Percentiles rank a stretch among this genome's conserved stretches.
Evolutionary conservation across 139 green algal genomes (phyloP).

Genomic region (Tetradesmus lagerheimii): DNA sequence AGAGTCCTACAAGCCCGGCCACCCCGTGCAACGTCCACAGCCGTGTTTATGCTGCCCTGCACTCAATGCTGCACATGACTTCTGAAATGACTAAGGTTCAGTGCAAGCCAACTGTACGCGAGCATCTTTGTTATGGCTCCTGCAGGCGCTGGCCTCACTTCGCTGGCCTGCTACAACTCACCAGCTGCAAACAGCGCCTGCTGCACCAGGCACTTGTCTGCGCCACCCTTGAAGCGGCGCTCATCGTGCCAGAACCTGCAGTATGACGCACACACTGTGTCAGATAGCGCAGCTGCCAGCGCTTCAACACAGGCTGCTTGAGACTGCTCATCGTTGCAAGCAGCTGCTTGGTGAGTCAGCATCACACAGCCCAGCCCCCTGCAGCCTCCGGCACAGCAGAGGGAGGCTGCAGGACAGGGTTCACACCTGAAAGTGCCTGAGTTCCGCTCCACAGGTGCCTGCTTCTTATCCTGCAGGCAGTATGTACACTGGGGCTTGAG

Average conservation of each 20-base stretch:
- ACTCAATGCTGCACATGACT: too few relatives aligned
- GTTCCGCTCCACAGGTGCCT: conserved; percentile 3
- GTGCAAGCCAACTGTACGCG: too few relatives aligned
- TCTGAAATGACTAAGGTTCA: too few relatives aligned
- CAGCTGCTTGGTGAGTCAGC: too few relatives aligned
- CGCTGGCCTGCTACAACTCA: background rate
- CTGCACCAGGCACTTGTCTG: conserved; percentile 67
- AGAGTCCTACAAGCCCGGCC: too few relatives aligned
- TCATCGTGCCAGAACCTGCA: conserved; percentile 74
- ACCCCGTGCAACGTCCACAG: too few relatives aligned
- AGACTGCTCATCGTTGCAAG: too few relatives aligned
- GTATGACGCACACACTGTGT: background rate
- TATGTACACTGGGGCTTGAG: background rate
- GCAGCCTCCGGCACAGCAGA: background rate
- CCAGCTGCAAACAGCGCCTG: conserved; percentile 59
- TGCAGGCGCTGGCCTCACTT: background rate
- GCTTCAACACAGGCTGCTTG: too few relatives aligned
- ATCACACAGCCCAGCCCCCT: background rate
- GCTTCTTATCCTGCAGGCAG: background rate
- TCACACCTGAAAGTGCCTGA: conserved; percentile 22
- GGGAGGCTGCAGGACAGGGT: background rate
- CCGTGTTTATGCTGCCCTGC: too few relatives aligned
- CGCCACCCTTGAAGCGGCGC: conserved; percentile 66
- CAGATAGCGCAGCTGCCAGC: too few relatives aligned
- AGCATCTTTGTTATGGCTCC: background rate